Evolutionary conservation across 2,329 filamentous ascomycete species (phyloP).

Genomic region (Podosphaera xanthii): DNA sequence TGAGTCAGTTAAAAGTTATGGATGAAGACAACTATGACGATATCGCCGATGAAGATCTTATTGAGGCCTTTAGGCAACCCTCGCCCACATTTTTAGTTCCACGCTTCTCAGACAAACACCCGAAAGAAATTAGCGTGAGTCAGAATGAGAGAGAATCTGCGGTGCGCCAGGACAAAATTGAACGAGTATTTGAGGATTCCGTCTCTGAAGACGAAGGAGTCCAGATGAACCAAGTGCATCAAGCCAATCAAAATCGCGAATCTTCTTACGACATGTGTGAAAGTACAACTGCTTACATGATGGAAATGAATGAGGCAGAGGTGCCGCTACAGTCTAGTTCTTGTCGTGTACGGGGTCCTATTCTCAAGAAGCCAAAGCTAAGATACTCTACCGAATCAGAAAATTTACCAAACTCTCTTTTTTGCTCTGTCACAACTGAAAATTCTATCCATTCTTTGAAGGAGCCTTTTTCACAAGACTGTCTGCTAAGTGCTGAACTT

Average conservation of each 20-base stretch:
- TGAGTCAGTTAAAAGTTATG: not conserved
- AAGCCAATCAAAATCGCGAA: too few species aligned
- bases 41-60: conserved; percentile 40
- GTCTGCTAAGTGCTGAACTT: conserved; percentile 21
- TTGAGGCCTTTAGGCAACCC: conserved; percentile 32
- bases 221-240: too few species aligned
- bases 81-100: conserved; percentile 4
- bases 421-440: conserved; percentile 1
- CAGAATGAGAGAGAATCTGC: too few species aligned
- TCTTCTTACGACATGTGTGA: too few species aligned
- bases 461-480: not conserved
- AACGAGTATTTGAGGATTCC: too few species aligned
- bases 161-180: too few species aligned
- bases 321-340: conserved; percentile 20
- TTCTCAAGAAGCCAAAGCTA: conserved; percentile 23
- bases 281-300: too few species aligned
- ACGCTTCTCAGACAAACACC: too few species aligned
- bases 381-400: conserved; percentile 2
- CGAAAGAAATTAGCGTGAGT: too few species aligned
- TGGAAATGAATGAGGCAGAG: too few species aligned
- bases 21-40: conserved; percentile 39
- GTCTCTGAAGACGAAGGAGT: too few species aligned
- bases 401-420: conserved; percentile 5
- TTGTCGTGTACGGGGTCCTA: conserved; percentile 25
- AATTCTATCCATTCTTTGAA: not conserved